Conservation (phyloP, 192 early-diverging fungal genomes). For the Podila minutissima region DNA sequence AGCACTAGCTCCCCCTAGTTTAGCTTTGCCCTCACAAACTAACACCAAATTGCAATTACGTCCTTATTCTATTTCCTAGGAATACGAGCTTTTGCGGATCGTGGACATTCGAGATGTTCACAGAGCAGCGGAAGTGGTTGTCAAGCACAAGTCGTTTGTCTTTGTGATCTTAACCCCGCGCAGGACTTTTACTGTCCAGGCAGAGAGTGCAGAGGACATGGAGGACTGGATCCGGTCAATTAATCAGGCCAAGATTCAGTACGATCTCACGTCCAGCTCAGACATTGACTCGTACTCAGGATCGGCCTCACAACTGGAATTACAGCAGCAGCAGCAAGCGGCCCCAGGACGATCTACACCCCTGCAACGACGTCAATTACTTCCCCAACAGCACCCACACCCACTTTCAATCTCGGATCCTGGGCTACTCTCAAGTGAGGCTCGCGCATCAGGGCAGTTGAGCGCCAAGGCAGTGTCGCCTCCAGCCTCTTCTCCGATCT, state of each 20-base stretch:
- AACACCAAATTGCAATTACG: neutral
- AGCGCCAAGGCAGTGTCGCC: conserved; percentile 12
- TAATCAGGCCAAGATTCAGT: conserved; percentile 51
- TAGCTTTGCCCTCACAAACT: neutral
- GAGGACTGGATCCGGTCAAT: conserved; percentile 70
- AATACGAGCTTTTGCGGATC: conserved; percentile 81
- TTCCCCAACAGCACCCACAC: conserved; percentile 9
- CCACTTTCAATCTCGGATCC: conserved; percentile 38
- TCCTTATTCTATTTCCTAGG: conserved; percentile 49
- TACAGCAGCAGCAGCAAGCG: neutral
- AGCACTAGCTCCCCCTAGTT: neutral
- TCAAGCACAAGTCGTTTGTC: conserved; percentile 72
- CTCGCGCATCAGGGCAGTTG: neutral
- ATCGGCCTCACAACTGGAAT: conserved; percentile 20
- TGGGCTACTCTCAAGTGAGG: conserved; percentile 14
- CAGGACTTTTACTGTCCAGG: conserved; percentile 78
- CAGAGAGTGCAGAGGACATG: conserved; percentile 62
- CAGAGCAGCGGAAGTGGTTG: conserved; percentile 74
- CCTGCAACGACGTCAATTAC: neutral
- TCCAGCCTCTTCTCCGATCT: conserved; percentile 5
- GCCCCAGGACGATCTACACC: neutral
- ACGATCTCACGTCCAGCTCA: conserved; percentile 37
- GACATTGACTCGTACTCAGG: conserved; percentile 43
- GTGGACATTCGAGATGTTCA: conserved; percentile 78
- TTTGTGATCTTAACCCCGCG: conserved; percentile 80